A percentile compares a stretch with the other conserved stretches of the same genome.
phyloP scores from a whole-genome alignment of 768 basidiomycete species.

The Nidula microcarpa region DNA sequence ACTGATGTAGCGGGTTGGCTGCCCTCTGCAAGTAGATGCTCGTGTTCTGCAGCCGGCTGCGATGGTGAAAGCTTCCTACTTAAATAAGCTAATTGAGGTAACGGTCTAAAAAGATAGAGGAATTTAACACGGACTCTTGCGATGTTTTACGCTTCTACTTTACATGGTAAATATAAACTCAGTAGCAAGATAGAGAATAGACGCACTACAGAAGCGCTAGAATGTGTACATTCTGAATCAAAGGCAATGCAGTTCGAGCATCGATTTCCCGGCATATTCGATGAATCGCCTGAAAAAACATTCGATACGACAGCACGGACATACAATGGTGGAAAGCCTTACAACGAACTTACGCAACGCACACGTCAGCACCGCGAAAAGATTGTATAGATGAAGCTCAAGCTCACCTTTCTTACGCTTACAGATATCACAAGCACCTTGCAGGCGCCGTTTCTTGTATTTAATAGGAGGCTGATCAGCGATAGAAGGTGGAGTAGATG shows the following conservation, averaged over 20 bases:
- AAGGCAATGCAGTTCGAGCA: constrained; percentile 49
- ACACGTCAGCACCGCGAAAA: too few relatives aligned
- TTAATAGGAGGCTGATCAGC: neutral
- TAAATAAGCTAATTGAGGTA: too few relatives aligned
- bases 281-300: constrained; percentile 43
- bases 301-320: too few relatives aligned
- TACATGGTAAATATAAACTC: too few relatives aligned
- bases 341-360: constrained; percentile 22
- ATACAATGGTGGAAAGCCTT: constrained; percentile 1
- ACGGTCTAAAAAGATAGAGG: neutral
- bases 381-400: neutral
- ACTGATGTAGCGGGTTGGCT: too few relatives aligned
- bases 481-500: neutral
- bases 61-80: too few relatives aligned
- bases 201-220: constrained; percentile 41
- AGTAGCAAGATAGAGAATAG: neutral
- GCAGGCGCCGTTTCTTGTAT: constrained; percentile 25
- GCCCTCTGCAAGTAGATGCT: too few relatives aligned
- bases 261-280: constrained; percentile 39
- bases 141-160: neutral
- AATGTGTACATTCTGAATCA: constrained; percentile 45
- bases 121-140: neutral
- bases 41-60: too few relatives aligned
- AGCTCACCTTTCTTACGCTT: constrained; percentile 22
- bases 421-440: constrained; percentile 29